A percentile compares a stretch with the other conserved stretches of the same genome.
Evolutionary conservation across 1,284 basidiomycete species (phyloP).

Genomic region (Puccinia novopanici): DNA sequence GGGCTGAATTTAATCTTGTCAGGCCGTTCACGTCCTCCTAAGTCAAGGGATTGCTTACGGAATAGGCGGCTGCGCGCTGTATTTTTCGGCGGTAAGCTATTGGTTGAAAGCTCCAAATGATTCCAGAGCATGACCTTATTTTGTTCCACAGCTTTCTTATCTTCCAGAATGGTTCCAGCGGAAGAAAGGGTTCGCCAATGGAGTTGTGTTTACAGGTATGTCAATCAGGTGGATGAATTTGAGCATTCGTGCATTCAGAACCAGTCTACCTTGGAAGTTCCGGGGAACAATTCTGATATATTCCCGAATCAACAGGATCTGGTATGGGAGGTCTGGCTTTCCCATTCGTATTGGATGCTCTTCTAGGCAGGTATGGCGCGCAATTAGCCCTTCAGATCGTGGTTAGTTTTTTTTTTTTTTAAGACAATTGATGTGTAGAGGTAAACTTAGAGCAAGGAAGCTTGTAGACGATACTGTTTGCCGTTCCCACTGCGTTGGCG

Average conservation of each 20-base stretch:
- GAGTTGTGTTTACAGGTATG: slow-evolving; percentile 42
- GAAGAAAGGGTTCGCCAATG: slow-evolving; percentile 38
- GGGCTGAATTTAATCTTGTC: background rate
- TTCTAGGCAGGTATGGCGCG: slow-evolving; percentile 24
- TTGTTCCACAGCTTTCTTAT: slow-evolving; percentile 20
- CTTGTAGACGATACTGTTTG: background rate
- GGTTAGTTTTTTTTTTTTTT: background rate
- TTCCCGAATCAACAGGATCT: background rate
- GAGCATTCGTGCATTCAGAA: background rate
- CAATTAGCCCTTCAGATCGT: slow-evolving; percentile 11
- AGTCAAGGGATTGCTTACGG: slow-evolving; percentile 42
- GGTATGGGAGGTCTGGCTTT: slow-evolving; percentile 39
- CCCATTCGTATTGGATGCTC: slow-evolving; percentile 28
- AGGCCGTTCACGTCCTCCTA: slow-evolving; percentile 43
- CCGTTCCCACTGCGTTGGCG: background rate
- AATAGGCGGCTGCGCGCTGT: slow-evolving; percentile 27
- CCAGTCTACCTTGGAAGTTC: background rate
- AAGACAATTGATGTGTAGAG: background rate
- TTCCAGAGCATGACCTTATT: background rate
- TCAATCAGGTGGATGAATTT: too few species aligned
- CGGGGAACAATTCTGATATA: background rate
- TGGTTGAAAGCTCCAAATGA: too few species aligned
- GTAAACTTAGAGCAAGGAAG: background rate
- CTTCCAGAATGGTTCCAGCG: slow-evolving; percentile 43
- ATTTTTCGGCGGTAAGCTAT: slow-evolving; percentile 43